Conservation (phyloP, 352 stramenopile species). For the Phytophthora vignae region DNA sequence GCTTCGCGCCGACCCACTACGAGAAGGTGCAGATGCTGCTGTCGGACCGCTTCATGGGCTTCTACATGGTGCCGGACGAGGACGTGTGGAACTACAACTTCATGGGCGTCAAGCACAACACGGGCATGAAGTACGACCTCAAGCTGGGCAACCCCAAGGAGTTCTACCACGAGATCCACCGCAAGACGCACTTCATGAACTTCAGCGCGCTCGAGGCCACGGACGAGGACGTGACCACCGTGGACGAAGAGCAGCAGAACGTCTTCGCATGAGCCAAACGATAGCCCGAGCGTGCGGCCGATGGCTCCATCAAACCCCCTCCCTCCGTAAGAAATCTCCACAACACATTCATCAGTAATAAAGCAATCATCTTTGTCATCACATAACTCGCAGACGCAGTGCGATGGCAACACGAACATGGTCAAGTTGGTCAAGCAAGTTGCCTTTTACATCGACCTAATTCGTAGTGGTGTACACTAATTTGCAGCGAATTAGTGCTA, state of each 20-base stretch:
- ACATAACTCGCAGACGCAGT: background rate
- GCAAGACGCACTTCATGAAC: constrained; percentile 99
- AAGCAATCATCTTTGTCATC: background rate
- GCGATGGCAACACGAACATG: too few species aligned
- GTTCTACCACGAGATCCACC: constrained; percentile 99
- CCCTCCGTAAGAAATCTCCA: background rate
- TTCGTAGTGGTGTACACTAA: background rate
- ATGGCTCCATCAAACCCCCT: background rate
- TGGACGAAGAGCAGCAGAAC: constrained; percentile 94
- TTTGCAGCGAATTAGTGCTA: background rate
- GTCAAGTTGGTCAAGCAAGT: background rate
- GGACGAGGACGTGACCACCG: constrained; percentile 86
- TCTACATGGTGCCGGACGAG: constrained; percentile 99
- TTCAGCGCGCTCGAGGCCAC: constrained; percentile 98
- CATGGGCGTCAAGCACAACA: constrained; percentile 98
- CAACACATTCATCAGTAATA: constrained; percentile 3
- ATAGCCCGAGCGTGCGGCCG: background rate
- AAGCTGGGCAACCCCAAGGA: constrained; percentile 98
- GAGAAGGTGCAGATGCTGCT: constrained; percentile 99
- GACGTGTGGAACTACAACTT: constrained; percentile 99
- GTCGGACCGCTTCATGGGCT: constrained; percentile 99
- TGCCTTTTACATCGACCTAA: background rate
- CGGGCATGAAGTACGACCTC: constrained; percentile 98
- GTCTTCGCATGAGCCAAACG: constrained; percentile 63
- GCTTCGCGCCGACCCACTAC: constrained; percentile 97